These are phyloP conservation scores for Magnusiomyces paraingens DNA, from an alignment of 1,139 yeast genomes.

Conservation along the genomic window DNA sequence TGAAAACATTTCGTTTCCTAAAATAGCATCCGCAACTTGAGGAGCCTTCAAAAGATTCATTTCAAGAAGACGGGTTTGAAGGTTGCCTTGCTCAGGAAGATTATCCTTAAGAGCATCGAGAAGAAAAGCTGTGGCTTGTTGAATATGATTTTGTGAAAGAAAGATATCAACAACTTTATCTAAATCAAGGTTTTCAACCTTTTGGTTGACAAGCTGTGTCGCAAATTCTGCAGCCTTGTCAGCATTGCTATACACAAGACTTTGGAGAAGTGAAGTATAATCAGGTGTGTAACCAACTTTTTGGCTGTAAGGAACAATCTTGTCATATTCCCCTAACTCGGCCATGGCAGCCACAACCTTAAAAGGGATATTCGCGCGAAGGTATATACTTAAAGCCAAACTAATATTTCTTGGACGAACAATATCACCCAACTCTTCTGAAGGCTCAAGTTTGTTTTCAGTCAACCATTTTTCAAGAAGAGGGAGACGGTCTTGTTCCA, in stretches of 20 bases:
- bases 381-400: constrained; percentile 84
- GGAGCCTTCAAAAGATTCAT: constrained; percentile 94
- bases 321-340: constrained; percentile 94
- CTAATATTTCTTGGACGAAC: constrained; percentile 83
- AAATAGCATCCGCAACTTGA: constrained; percentile 97
- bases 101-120: constrained; percentile 94
- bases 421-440: constrained; percentile 95
- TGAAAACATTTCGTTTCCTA: constrained; percentile 92
- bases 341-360: constrained; percentile 92
- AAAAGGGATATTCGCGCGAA: constrained; percentile 76
- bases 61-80: constrained; percentile 92
- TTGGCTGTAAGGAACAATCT: constrained; percentile 88
- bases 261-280: constrained; percentile 82
- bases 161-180: constrained; percentile 91
- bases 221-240: constrained; percentile 98
- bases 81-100: constrained; percentile 89
- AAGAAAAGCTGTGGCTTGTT: constrained; percentile 98
- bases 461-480: constrained; percentile 93
- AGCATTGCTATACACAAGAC: constrained; percentile 87
- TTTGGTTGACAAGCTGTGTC: constrained; percentile 63
- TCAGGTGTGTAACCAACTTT: constrained; percentile 87
- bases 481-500: constrained; percentile 93
- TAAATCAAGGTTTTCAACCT: constrained; percentile 61
- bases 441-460: constrained; percentile 87
- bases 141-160: constrained; percentile 88